These are phyloP conservation scores for Fagopyrum tataricum DNA, from an alignment of 148 eudicot genomes.

Conservation along the genomic window DNA sequence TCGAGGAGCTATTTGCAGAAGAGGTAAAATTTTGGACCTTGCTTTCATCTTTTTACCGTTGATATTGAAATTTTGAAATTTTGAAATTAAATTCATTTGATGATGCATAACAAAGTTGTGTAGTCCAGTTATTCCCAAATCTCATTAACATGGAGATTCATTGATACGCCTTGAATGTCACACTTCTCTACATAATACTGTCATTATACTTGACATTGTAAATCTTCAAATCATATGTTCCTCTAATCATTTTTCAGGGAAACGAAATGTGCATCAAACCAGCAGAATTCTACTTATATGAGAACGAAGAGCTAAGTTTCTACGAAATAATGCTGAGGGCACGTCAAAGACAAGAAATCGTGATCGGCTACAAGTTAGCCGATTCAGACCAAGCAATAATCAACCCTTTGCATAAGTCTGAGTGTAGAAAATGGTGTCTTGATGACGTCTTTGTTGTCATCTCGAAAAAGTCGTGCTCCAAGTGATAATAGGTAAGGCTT, in stretches of 20 bases:
- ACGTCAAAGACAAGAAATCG: slow-evolving; percentile 67
- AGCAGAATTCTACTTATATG: slow-evolving; percentile 76
- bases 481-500: neutral
- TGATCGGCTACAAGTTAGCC: slow-evolving; percentile 71
- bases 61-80: too few relatives aligned
- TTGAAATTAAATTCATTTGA: too few relatives aligned
- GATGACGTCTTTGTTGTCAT: slow-evolving; percentile 84
- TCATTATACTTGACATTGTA: too few relatives aligned
- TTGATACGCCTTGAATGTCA: too few relatives aligned
- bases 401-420: slow-evolving; percentile 50
- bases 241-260: slow-evolving; percentile 44
- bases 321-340: slow-evolving; percentile 75
- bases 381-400: slow-evolving; percentile 55
- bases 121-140: too few relatives aligned
- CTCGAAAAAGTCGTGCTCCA: slow-evolving; percentile 15
- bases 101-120: too few relatives aligned
- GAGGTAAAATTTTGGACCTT: slow-evolving; percentile 37
- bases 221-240: neutral
- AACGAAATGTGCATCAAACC: slow-evolving; percentile 92
- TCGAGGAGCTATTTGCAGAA: slow-evolving; percentile 91
- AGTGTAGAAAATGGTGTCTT: slow-evolving; percentile 56
- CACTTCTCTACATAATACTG: too few relatives aligned
- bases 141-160: too few relatives aligned
- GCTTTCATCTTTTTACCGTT: neutral
- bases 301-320: slow-evolving; percentile 75